Evolutionary conservation across 2,329 filamentous ascomycete species (phyloP).

Genomic region (Xylariaceae sp.): DNA sequence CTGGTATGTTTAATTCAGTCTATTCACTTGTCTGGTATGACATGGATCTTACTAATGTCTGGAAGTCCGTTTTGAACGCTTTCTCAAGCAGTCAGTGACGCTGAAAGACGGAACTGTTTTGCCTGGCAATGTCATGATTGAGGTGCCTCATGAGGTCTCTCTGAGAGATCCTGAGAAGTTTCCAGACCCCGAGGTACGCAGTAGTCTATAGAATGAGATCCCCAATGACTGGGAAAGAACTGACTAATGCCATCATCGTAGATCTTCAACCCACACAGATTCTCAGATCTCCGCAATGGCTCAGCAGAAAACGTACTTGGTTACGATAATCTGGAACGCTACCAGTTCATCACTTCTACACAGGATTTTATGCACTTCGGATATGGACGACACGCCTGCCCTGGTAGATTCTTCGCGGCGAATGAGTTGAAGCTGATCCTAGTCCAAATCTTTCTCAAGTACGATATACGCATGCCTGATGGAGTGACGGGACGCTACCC

Average conservation of each 20-base stretch:
- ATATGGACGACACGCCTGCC: conserved; percentile 38
- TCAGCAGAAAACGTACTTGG: conserved; percentile 18
- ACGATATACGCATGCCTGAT: conserved; percentile 32
- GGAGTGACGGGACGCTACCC: conserved; percentile 21
- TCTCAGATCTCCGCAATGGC: conserved; percentile 30
- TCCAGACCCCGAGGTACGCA: conserved; percentile 29
- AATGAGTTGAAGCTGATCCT: conserved; percentile 43
- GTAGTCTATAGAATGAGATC: background rate
- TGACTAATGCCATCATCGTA: background rate
- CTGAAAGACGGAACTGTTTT: conserved; percentile 29
- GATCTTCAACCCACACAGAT: conserved; percentile 35
- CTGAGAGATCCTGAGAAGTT: conserved; percentile 33
- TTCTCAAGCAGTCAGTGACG: conserved; percentile 37
- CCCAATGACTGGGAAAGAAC: background rate
- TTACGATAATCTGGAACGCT: conserved; percentile 25
- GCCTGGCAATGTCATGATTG: conserved; percentile 38
- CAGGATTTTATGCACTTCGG: conserved; percentile 35
- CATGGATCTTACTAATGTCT: background rate
- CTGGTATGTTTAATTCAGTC: conserved; percentile 16
- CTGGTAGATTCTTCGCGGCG: conserved; percentile 40
- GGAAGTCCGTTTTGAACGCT: conserved; percentile 41
- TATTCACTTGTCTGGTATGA: background rate
- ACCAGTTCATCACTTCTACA: conserved; percentile 39
- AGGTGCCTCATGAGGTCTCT: conserved; percentile 33
- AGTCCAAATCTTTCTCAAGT: conserved; percentile 36